Evolutionary conservation across 306 rosid species (phyloP).

Genomic region (Trifolium repens): DNA sequence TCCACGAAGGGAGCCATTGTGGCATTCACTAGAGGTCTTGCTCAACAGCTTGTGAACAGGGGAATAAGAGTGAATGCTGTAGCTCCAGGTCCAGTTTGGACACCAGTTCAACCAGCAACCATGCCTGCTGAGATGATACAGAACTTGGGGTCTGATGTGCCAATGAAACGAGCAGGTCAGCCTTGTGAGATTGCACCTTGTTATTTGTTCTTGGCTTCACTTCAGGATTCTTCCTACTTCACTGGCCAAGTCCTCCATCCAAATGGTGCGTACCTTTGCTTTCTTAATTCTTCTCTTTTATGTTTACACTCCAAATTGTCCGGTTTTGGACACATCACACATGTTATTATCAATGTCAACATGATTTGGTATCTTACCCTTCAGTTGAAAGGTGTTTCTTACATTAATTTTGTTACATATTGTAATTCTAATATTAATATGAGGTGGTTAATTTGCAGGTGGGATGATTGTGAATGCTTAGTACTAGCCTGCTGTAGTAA

Average conservation of each 20-base stretch:
- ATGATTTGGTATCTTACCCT: no score
- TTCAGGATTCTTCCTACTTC: slow-evolving; percentile 56
- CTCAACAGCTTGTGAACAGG: slow-evolving; percentile 49
- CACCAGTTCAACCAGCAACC: slow-evolving; percentile 57
- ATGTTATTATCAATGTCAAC: no score
- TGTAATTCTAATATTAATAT: not conserved
- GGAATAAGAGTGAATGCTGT: slow-evolving; percentile 71
- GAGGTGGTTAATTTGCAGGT: slow-evolving; percentile 32
- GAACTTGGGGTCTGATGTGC: slow-evolving; percentile 52
- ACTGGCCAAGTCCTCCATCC: slow-evolving; percentile 67
- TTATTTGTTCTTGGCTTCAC: slow-evolving; percentile 59
- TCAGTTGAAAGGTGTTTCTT: not conserved
- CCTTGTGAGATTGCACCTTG: slow-evolving; percentile 66
- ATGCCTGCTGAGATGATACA: slow-evolving; percentile 49
- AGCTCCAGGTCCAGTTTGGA: slow-evolving; percentile 74
- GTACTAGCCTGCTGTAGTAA: not conserved
- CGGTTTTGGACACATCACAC: no score
- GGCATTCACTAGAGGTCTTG: slow-evolving; percentile 55
- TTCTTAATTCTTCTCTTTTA: not conserved
- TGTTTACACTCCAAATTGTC: not conserved
- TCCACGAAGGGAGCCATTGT: slow-evolving; percentile 65
- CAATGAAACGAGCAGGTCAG: slow-evolving; percentile 61
- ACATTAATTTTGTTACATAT: not conserved
- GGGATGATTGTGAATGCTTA: slow-evolving; percentile 51
- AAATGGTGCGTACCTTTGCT: slow-evolving; percentile 40